Conservation (phyloP, 1,284 basidiomycete species). For the Cutaneotrichosporon sp. region DNA sequence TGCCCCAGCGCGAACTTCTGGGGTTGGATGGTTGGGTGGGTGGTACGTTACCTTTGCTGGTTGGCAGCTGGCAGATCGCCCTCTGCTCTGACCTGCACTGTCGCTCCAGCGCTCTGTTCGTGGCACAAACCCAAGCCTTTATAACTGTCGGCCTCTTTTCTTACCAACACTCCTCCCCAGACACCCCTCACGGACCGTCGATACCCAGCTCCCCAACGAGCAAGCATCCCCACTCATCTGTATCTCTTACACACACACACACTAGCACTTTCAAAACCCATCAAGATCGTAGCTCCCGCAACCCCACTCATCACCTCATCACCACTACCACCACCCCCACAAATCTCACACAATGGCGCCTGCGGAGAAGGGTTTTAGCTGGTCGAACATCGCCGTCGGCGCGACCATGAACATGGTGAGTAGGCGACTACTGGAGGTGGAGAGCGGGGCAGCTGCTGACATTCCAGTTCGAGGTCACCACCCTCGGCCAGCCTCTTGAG, state of each 20-base stretch:
- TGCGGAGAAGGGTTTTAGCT: conserved; percentile 81
- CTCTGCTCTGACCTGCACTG: no score
- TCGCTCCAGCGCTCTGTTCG: no score
- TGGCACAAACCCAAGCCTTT: no score
- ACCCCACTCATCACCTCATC: background rate
- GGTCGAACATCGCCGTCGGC: conserved; percentile 99
- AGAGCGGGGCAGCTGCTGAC: conserved; percentile 29
- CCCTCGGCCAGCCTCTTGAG: conserved; percentile 95
- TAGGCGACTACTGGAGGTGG: background rate
- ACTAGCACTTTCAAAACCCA: no score
- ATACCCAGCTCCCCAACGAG: background rate
- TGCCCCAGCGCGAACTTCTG: background rate
- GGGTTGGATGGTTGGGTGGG: no score
- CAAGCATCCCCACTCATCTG: background rate
- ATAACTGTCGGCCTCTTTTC: no score
- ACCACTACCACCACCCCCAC: conserved; percentile 4
- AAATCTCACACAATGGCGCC: conserved; percentile 50
- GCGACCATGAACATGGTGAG: conserved; percentile 92
- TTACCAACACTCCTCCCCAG: no score
- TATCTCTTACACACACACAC: background rate
- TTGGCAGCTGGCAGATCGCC: no score
- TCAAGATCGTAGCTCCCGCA: background rate
- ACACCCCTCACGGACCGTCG: background rate
- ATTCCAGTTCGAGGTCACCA: conserved; percentile 66
- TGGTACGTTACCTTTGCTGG: no score